These are phyloP conservation scores for Nepenthes alata DNA, from an alignment of 179 eudicot species.

Conservation along the genomic window DNA sequence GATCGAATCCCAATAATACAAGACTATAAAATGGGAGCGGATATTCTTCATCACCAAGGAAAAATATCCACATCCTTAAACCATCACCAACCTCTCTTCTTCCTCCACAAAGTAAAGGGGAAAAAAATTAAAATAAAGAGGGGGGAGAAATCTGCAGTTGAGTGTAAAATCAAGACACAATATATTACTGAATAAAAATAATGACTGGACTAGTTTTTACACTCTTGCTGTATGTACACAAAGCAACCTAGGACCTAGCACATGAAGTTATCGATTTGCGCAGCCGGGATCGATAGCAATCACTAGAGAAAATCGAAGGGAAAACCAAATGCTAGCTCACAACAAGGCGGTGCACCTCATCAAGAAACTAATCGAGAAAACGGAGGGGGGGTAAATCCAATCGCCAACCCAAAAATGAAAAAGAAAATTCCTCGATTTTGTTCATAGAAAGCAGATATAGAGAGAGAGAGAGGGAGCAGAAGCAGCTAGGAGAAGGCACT, in stretches of 20 bases:
- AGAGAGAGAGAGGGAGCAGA: no score
- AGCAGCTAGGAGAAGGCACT: conserved; percentile 65
- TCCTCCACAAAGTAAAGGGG: no score
- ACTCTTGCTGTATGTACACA: conserved; percentile 30
- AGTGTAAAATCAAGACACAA: no score
- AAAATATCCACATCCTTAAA: no score
- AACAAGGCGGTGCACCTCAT: conserved; percentile 26
- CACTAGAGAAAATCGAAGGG: conserved; percentile 4
- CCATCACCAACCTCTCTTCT: no score
- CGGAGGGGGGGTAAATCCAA: conserved; percentile 6
- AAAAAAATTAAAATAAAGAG: no score
- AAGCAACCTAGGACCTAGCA: conserved; percentile 25
- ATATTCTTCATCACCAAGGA: no score
- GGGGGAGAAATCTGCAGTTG: no score
- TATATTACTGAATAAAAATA: not conserved
- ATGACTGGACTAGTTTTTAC: conserved; percentile 17
- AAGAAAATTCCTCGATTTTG: conserved; percentile 14
- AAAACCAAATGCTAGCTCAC: conserved; percentile 48
- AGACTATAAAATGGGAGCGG: no score
- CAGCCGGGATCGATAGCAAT: conserved; percentile 21
- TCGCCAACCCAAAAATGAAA: conserved; percentile 6
- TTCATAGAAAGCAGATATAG: conserved; percentile 10
- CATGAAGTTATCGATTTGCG: conserved; percentile 4
- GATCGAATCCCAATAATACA: no score
- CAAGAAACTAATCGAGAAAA: conserved; percentile 1